A percentile compares a stretch with the other conserved stretches of the same genome.
These are phyloP conservation scores for Coriolopsis trogii DNA, from an alignment of 1,284 basidiomycete species.

Conservation along the genomic window DNA sequence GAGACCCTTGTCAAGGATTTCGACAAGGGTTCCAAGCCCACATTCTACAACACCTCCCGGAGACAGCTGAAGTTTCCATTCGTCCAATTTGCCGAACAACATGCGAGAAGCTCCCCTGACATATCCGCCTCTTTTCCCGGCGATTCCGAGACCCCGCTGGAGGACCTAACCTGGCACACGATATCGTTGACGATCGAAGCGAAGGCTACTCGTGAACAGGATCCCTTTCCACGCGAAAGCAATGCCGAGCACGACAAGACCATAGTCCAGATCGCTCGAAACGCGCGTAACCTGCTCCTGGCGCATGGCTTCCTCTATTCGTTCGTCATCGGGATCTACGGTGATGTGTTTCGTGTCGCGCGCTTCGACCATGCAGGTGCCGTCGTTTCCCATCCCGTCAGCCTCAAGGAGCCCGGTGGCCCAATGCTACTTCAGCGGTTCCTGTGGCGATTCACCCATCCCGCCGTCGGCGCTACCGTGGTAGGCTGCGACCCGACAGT, in stretches of 20 bases:
- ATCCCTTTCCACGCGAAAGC: background rate
- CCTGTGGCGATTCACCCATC: background rate
- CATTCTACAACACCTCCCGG: background rate
- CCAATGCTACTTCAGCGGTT: background rate
- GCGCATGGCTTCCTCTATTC: constrained; percentile 11
- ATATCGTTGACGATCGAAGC: no score
- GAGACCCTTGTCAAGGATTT: no score
- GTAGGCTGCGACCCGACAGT: background rate
- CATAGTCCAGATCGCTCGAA: constrained; percentile 1
- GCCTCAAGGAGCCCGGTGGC: background rate
- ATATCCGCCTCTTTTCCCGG: constrained; percentile 4
- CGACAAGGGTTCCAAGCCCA: no score
- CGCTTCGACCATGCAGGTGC: constrained; percentile 6
- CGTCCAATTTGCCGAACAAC: background rate
- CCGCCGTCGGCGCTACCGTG: background rate
- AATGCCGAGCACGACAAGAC: background rate
- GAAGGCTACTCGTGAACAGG: no score
- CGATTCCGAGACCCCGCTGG: background rate
- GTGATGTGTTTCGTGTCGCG: background rate
- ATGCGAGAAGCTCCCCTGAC: background rate
- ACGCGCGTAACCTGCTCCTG: constrained; percentile 11
- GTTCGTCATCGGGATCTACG: constrained; percentile 6
- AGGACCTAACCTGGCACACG: background rate
- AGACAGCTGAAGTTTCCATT: background rate
- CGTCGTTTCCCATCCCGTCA: background rate